A percentile compares a stretch with the other conserved stretches of the same genome.
These are phyloP conservation scores for Lactarius psammicola DNA, from an alignment of 768 basidiomycete genomes.

Conservation along the genomic window DNA sequence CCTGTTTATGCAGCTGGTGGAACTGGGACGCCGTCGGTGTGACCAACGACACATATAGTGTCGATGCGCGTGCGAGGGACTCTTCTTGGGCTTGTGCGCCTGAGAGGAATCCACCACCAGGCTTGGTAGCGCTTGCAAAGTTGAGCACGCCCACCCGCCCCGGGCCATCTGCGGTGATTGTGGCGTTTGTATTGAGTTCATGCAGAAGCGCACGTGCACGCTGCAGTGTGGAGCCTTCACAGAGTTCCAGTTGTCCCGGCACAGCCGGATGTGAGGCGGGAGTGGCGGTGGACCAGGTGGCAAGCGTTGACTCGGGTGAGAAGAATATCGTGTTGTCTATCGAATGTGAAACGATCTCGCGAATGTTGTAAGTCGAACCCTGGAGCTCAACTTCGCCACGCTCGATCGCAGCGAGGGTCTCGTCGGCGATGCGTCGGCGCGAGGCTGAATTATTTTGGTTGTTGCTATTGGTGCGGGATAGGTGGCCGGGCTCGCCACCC, in stretches of 20 bases:
- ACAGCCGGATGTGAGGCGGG: slow-evolving; percentile 7
- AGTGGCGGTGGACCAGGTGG: slow-evolving; percentile 43
- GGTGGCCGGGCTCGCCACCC: neutral
- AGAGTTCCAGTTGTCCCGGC: slow-evolving; percentile 43
- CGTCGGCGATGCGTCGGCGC: slow-evolving; percentile 43
- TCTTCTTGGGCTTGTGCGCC: slow-evolving; percentile 82
- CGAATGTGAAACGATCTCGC: slow-evolving; percentile 37
- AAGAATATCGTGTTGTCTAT: slow-evolving; percentile 52
- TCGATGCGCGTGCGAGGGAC: slow-evolving; percentile 73
- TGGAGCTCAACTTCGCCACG: slow-evolving; percentile 42
- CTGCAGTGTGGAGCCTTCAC: slow-evolving; percentile 63
- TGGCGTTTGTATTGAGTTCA: slow-evolving; percentile 27
- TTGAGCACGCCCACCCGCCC: slow-evolving; percentile 59
- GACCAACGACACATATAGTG: slow-evolving; percentile 61
- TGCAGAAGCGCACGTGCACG: slow-evolving; percentile 47
- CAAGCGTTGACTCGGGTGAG: slow-evolving; percentile 47
- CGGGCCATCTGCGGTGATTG: slow-evolving; percentile 30
- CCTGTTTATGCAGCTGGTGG: slow-evolving; percentile 56
- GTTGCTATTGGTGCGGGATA: neutral
- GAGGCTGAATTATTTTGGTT: neutral
- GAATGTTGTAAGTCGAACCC: slow-evolving; percentile 37
- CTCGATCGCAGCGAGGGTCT: slow-evolving; percentile 50
- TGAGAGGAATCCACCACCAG: slow-evolving; percentile 71
- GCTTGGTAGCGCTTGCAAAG: slow-evolving; percentile 73
- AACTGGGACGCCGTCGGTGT: slow-evolving; percentile 55